These are phyloP conservation scores for Solanum pimpinellifolium DNA, from an alignment of 257 asterid species.

Conservation along the genomic window DNA sequence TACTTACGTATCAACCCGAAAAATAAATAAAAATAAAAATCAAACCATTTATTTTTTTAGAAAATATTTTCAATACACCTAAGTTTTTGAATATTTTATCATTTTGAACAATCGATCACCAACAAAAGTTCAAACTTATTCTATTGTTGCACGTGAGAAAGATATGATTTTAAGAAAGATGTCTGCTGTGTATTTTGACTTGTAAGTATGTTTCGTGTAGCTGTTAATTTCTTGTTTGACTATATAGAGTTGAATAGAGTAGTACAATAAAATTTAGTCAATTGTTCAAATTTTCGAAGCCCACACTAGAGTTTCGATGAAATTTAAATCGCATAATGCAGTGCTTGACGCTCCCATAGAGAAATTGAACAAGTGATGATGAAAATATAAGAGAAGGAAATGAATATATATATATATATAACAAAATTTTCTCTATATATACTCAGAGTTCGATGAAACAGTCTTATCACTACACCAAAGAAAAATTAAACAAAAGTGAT, in stretches of 20 bases:
- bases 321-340: too few species aligned
- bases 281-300: neutral
- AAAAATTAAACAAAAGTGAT: too few species aligned
- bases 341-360: accelerated
- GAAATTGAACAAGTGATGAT: too few species aligned
- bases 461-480: too few species aligned
- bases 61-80: neutral
- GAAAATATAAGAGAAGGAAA: too few species aligned
- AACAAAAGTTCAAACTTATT: neutral
- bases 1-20: neutral
- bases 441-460: too few species aligned
- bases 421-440: too few species aligned
- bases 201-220: neutral
- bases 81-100: neutral
- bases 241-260: neutral
- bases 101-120: neutral
- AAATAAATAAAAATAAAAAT: too few species aligned
- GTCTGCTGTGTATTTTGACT: neutral
- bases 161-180: neutral
- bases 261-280: neutral
- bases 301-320: accelerated
- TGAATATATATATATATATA: too few species aligned
- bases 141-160: neutral
- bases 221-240: neutral
- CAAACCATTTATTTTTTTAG: too few species aligned